Conservation (phyloP, 2,329 filamentous ascomycete genomes). For the Colletotrichum filicis region DNA sequence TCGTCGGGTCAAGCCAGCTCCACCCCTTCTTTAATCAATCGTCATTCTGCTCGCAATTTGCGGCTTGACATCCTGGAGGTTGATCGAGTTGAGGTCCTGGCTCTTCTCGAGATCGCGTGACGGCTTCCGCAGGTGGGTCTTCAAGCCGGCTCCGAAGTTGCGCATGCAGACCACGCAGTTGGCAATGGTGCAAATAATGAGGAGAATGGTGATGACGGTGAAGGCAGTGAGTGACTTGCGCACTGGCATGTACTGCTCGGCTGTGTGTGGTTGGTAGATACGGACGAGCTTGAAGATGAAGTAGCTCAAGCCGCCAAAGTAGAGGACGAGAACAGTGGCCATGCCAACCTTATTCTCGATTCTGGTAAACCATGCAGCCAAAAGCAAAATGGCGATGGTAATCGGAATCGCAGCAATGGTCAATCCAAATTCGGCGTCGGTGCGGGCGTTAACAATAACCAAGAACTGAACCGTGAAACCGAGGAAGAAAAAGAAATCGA, state of each 20-base stretch:
- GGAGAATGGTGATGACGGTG: conserved; percentile 88
- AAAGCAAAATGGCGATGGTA: conserved; percentile 87
- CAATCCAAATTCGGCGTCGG: conserved; percentile 81
- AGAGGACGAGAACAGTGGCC: conserved; percentile 81
- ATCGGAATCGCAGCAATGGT: conserved; percentile 92
- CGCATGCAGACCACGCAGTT: conserved; percentile 88
- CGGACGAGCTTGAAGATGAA: conserved; percentile 98
- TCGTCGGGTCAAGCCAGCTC: conserved; percentile 29
- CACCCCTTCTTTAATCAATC: conserved; percentile 59
- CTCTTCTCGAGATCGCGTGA: conserved; percentile 61
- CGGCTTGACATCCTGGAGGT: conserved; percentile 66
- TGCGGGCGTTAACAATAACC: conserved; percentile 81
- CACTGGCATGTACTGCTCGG: conserved; percentile 77
- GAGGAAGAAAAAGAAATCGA: conserved; percentile 99
- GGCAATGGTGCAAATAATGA: conserved; percentile 88
- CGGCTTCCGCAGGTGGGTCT: conserved; percentile 79
- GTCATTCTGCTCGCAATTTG: conserved; percentile 68
- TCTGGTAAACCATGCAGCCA: conserved; percentile 86
- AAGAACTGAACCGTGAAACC: conserved; percentile 98
- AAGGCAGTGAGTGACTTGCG: conserved; percentile 91
- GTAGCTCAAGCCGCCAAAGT: conserved; percentile 89
- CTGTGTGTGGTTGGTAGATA: conserved; percentile 80
- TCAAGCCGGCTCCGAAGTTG: conserved; percentile 92
- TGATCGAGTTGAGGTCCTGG: conserved; percentile 66
- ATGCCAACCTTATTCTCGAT: conserved; percentile 85